Evolutionary conservation across 495 filamentous ascomycete genomes (phyloP), one percentile per base, ranked within the genome.

Genomic region (Articulospora tetracladia): DNA sequence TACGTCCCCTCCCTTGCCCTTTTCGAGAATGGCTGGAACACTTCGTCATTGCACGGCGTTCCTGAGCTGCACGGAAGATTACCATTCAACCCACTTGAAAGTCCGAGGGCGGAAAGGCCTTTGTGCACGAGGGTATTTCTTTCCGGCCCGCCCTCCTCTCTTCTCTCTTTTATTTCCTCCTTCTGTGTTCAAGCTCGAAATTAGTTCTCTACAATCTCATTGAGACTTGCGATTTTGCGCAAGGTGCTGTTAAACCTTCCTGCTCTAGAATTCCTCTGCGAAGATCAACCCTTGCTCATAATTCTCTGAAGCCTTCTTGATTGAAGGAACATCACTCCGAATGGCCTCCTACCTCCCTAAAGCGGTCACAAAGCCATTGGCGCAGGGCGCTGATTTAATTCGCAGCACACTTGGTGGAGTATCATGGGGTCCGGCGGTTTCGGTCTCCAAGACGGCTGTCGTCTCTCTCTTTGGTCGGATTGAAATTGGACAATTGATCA

Each of bases 391-490:
- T 27, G 69, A 74, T 32, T 48, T 73, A 28, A 32, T 77, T 19
- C 71, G 74, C 47, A 56, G 69, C 48, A 63, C 62, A 23, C 57
- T 79, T 26, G 72, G 73, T 53, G 67, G 69, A 44, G 60, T 74
- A 22, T 70, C 74, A 12, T 76, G 70, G 70, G 69, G 68, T 1
- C 76, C 74, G 13, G 71, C 66, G 17, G 62, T 77, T 36, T 59
- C 68, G 19, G 19, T 78, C 32, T 76, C 76, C 26, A 74, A 72
- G 39, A 61, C 70, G 0, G 66, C 67, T 19, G 67, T 78, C 36
- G 70, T 72, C n/a, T 70, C 72, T 2, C 66, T 74, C n/a, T 68
- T 81, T 51, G 71, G 71, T 11, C 61, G 65, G 25, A 76, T 79
- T 57, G 60, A 74, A 39, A 54, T 67, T n/a, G 78, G 78, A 24